These are phyloP conservation scores for Casaregolazyma lundiana DNA, from an alignment of 1,139 yeast genomes.

Conservation along the genomic window DNA sequence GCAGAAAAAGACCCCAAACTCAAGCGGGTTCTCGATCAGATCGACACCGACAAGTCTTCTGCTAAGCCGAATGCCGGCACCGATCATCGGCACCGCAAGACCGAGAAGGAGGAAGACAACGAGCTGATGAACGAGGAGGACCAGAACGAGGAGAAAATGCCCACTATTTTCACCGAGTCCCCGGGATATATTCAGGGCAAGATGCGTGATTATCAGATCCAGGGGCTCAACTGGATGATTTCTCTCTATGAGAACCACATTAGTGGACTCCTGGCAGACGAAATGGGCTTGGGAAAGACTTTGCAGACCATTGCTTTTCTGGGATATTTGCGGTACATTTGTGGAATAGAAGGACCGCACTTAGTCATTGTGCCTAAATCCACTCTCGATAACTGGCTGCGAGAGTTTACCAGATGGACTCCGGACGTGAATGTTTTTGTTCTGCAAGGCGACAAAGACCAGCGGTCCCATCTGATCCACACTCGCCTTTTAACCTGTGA, in stretches of 20 bases:
- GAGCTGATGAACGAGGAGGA: conserved; percentile 76
- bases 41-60: conserved; percentile 41
- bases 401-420: conserved; percentile 92
- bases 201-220: conserved; percentile 82
- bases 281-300: conserved; percentile 97
- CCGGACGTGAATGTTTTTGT: conserved; percentile 89
- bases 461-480: conserved; percentile 57
- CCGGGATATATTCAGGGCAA: conserved; percentile 65
- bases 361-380: conserved; percentile 92
- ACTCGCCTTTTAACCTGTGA: conserved; percentile 60
- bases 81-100: conserved; percentile 46
- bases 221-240: conserved; percentile 92
- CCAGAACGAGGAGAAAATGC: conserved; percentile 38
- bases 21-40: conserved; percentile 50
- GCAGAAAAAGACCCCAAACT: conserved; percentile 71
- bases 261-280: conserved; percentile 93
- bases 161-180: conserved; percentile 65
- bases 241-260: conserved; percentile 74
- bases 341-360: conserved; percentile 83
- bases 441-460: conserved; percentile 82
- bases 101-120: conserved; percentile 90
- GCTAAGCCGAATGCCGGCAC: conserved; percentile 25
- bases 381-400: conserved; percentile 90
- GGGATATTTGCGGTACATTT: conserved; percentile 77
- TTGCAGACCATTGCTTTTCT: conserved; percentile 87